These are phyloP conservation scores for Lathyrus tuberosus DNA, from an alignment of 306 rosid genomes.

Conservation along the genomic window DNA sequence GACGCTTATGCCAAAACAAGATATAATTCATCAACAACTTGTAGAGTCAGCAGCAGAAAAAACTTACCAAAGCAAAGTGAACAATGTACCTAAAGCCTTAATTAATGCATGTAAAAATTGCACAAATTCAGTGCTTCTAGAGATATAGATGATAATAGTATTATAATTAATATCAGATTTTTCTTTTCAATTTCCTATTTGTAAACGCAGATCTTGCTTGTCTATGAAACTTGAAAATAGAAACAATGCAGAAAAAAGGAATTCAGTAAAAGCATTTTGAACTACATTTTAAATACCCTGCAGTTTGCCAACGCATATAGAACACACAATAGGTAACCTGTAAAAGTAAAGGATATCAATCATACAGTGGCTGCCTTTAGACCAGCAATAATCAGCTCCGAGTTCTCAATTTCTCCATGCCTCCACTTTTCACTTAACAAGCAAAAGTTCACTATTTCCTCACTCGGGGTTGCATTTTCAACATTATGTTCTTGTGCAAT, in stretches of 20 bases:
- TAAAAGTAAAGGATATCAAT: conserved; percentile 41
- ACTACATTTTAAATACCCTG: conserved; percentile 15
- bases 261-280: conserved; percentile 12
- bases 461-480: conserved; percentile 51
- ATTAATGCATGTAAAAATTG: conserved; percentile 6
- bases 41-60: background rate
- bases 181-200: conserved; percentile 22
- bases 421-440: conserved; percentile 82
- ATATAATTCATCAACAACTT: conserved; percentile 9
- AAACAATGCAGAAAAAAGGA: background rate
- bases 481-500: conserved; percentile 35
- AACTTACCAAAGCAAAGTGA: conserved; percentile 9
- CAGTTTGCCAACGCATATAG: background rate
- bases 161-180: conserved; percentile 5
- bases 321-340: conserved; percentile 3
- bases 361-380: conserved; percentile 64
- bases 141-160: conserved; percentile 6
- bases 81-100: background rate
- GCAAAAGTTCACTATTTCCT: conserved; percentile 61
- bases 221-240: conserved; percentile 24
- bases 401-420: conserved; percentile 76
- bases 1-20: conserved; percentile 17
- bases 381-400: conserved; percentile 54
- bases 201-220: conserved; percentile 15
- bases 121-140: background rate